These are phyloP conservation scores for Colletotrichum liaoningense DNA, from an alignment of 2,329 filamentous ascomycete genomes.

Conservation along the genomic window DNA sequence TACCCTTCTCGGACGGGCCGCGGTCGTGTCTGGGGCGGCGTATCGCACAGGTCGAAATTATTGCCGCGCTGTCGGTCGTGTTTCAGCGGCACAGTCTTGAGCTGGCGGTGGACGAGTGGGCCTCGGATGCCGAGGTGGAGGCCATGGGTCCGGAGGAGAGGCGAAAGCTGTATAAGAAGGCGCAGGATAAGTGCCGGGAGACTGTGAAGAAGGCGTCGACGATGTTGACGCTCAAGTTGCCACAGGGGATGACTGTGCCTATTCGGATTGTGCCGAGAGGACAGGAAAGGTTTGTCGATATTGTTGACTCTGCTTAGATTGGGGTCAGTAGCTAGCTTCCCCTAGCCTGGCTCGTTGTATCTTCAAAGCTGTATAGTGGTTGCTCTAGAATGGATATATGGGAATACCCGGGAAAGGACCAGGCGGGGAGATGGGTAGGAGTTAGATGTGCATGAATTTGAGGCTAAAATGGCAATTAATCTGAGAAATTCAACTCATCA, in stretches of 20 bases:
- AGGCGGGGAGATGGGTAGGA: neutral
- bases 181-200: slow-evolving; percentile 64
- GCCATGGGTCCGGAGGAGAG: slow-evolving; percentile 59
- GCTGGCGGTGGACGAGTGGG: slow-evolving; percentile 73
- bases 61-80: slow-evolving; percentile 64
- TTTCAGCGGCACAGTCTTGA: slow-evolving; percentile 75
- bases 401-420: neutral
- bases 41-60: slow-evolving; percentile 70
- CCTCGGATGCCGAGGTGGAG: slow-evolving; percentile 63
- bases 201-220: slow-evolving; percentile 67
- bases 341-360: neutral
- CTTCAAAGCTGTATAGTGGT: neutral
- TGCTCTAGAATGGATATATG: neutral
- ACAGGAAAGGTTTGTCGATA: slow-evolving; percentile 72
- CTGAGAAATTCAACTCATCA: neutral
- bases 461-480: neutral
- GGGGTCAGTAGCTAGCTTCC: neutral
- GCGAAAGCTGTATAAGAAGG: slow-evolving; percentile 69
- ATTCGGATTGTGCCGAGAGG: slow-evolving; percentile 77
- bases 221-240: slow-evolving; percentile 80
- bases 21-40: slow-evolving; percentile 68
- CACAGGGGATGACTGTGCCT: slow-evolving; percentile 68
- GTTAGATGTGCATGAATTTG: neutral
- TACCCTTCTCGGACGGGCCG: slow-evolving; percentile 70
- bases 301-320: slow-evolving; percentile 41